Evolutionary conservation across 2,329 filamentous ascomycete genomes (phyloP), one percentile per base, ranked within the genome.

Genomic region (Zymoseptoria ardabiliae): DNA sequence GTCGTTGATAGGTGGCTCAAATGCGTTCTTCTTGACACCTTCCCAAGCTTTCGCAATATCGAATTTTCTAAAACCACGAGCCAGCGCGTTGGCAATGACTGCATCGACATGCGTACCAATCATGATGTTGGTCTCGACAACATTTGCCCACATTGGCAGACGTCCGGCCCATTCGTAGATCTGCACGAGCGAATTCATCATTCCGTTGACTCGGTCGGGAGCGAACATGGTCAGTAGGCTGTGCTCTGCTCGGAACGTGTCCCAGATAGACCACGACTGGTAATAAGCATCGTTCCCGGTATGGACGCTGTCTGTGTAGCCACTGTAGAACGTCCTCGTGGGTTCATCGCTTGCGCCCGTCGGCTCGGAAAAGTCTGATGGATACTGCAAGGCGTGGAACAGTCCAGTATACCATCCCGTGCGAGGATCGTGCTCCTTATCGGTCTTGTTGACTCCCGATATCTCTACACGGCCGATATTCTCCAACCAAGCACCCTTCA

Each of bases 241-340:
- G 58, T 80, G 77, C 57, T 79, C 77, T 0, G 77, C 78, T 3
- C 78, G 70, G 62, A 78, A 80, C 0, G 78, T 80, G 56, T 80
- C 78, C 78, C 78, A 80, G 54, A 80, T 79, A 1, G 76, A 79
- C 78, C 78, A 80, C 0, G 76, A 79, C 61, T 80, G 78, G 60
- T 79, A 79, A 63, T 80, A 80, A 0, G 76, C 78, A 51, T 80
- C 77, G 30, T 75, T 71, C 4, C 63, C 69, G 9, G 68, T 67
- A 51, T 79, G 76, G 0, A 78, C 64, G 25, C 71, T 76, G 54
- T 80, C 77, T 0, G 77, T 79, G 56, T 79, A 80, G 13, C 78
- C 78, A 41, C 74, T 77, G 61, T 80, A 80, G 64, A 75, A 79
- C 1, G 66, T 70, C 19, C 74, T 71, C 11, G 58, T 50, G 6